phyloP scores from a whole-genome alignment of 2,329 filamentous ascomycete genomes.

The Curvularia eragrostidis region DNA sequence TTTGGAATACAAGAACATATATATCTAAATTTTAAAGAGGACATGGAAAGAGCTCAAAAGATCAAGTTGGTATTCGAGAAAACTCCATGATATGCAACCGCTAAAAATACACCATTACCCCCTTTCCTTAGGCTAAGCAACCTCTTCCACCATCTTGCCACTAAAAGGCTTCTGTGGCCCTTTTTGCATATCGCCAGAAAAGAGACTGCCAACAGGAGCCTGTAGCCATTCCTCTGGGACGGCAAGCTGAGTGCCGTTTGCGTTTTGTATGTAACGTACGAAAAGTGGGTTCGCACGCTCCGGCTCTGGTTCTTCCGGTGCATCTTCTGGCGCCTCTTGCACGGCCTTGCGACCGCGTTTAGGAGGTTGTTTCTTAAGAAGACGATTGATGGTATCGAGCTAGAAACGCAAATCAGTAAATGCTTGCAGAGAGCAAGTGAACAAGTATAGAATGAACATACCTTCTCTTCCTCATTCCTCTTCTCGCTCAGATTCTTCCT shows the following conservation, averaged over 20 bases:
- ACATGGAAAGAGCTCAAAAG: neutral
- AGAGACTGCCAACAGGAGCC: constrained; percentile 67
- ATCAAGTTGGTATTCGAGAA: neutral
- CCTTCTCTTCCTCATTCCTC: constrained; percentile 80
- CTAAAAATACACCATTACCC: constrained; percentile 5
- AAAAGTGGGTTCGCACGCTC: constrained; percentile 66
- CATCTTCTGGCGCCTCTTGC: constrained; percentile 55
- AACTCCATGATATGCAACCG: constrained; percentile 8
- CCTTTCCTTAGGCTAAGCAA: constrained; percentile 27
- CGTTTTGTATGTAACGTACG: constrained; percentile 73
- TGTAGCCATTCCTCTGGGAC: constrained; percentile 73
- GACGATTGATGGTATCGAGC: constrained; percentile 92
- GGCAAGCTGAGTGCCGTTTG: constrained; percentile 65
- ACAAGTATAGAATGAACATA: constrained; percentile 36
- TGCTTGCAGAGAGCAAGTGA: neutral
- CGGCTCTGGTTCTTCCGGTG: constrained; percentile 54
- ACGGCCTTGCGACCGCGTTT: constrained; percentile 65
- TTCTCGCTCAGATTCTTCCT: constrained; percentile 78
- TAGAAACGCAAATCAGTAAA: constrained; percentile 46
- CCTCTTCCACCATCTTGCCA: constrained; percentile 49
- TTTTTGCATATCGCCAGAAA: constrained; percentile 49
- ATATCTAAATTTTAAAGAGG: neutral
- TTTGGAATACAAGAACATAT: neutral
- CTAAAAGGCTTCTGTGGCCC: constrained; percentile 33
- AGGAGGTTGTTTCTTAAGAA: constrained; percentile 83